Evolutionary conservation across 169 alveolate species (phyloP), one percentile per base, ranked within the genome.

Genomic region (Neospora caninum): DNA sequence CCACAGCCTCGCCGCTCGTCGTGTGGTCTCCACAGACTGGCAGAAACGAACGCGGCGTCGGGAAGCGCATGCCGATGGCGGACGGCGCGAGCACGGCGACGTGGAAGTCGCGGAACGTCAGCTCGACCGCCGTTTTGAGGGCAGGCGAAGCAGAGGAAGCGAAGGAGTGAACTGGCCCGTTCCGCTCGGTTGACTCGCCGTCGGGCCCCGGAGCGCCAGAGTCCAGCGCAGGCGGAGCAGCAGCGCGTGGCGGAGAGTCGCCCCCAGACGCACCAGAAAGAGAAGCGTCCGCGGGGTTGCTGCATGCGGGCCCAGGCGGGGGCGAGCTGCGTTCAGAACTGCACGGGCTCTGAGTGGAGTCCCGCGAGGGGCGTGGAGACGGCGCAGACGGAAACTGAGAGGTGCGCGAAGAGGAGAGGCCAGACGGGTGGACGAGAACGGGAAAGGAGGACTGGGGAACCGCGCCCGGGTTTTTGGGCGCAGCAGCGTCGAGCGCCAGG

Each of bases 361-460:
- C 58, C 58, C 13, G 22, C 4, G 58, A 7, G 58, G 58, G 22
- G 58, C 58, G 4, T 4, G 73, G n/a, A 9, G 73, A 64, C 34
- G 20, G 73, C 73, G 73, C 16, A 16, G 73, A 64, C 73, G 73
- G 73, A n/a, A n/a, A 78, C 39, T 18, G 29, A 38, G 86, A 78
- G 27, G 42, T 7, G 13, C 58, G 58, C 13, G 58, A 78, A n/a
- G 45, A 38, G 27, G 86, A 78, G 49, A 78, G 45, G 42, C 86
- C 86, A 20, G 86, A 78, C 27, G 86, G 86, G 45, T 78, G 86
- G 31, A 78, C 22, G 31, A 78, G 86, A 36, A 78, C 86, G 18
- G 86, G 86, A 25, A 78, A 78, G 86, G 25, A 70, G 38, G 41
- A 78, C 49, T 7, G 45, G 39, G 45, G 20, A n/a, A 10, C 86